Evolutionary conservation across 495 filamentous ascomycete genomes (phyloP), one percentile per base, ranked within the genome.

Genomic region (Rusavskia elegans): DNA sequence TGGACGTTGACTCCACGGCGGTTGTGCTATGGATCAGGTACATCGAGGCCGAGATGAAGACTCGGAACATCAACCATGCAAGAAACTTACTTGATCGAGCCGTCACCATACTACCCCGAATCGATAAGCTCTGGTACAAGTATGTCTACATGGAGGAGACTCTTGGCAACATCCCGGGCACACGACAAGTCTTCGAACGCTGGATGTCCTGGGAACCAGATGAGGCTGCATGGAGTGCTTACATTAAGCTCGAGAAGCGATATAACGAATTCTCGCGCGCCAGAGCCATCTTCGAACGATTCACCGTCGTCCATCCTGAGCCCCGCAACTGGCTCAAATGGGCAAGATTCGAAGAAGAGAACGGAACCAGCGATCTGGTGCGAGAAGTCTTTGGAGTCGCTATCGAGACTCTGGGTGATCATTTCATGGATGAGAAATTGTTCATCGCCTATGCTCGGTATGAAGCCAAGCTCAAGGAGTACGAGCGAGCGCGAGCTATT

Each of bases 201-300:
- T 98, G 93, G 93, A 89, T 97, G 84, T 81, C 84, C 52, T 98
- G 92, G 92, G 85, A 96, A 65, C 92, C 92, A 4, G 87, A 95
- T 53, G 92, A 96, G 74, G 82, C 83, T 36, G 93, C 93, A 1
- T 98, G 92, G 92, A 78, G 78, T 57, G 84, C 89, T 45, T 96
- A 96, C 61, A 95, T 98, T 68, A 95, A 95, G 70, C 64, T 98
- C 38, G 92, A 98, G 70, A 95, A 95, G 71, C 74, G 92, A 45
- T 27, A 27, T 6, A 27, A 27, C 7, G 25, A 27, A 4, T 27
- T 27, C 25, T 27, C 25, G 25, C 25, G 25, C 25, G 25, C 25
- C 25, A 27, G 25, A 27, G 25, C 25, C 25, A 27, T 27, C 25
- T 27, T 27, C 7, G 25, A 27, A 27, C 25, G 25, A 5, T 27